Conservation (phyloP, 2,329 filamentous ascomycete species). For the Knufia fluminis region DNA sequence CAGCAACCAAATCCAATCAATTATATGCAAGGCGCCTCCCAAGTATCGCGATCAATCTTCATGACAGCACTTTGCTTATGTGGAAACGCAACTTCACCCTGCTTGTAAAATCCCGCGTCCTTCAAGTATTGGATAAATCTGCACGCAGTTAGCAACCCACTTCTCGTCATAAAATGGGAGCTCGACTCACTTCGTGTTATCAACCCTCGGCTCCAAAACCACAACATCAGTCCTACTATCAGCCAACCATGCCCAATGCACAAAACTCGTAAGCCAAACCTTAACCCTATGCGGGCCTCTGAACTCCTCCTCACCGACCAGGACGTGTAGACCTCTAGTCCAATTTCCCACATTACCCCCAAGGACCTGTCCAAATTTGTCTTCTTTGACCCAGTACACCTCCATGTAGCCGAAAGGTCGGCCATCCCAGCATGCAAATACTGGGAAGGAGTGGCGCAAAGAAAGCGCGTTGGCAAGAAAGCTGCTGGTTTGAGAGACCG, state of each 20-base stretch:
- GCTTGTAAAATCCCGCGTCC: constrained; percentile 69
- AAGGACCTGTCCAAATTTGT: constrained; percentile 62
- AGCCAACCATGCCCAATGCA: constrained; percentile 74
- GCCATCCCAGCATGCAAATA: constrained; percentile 87
- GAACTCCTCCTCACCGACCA: constrained; percentile 89
- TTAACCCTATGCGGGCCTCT: constrained; percentile 66
- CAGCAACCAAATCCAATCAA: too few species aligned
- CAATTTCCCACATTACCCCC: constrained; percentile 61
- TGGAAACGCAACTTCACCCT: constrained; percentile 75
- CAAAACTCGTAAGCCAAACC: constrained; percentile 72
- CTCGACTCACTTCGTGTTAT: constrained; percentile 68
- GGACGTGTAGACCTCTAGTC: constrained; percentile 77
- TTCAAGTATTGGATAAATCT: constrained; percentile 65
- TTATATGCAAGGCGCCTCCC: constrained; percentile 55
- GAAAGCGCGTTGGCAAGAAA: constrained; percentile 61
- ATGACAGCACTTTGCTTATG: constrained; percentile 90
- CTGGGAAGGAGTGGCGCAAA: constrained; percentile 72
- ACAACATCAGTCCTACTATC: constrained; percentile 76
- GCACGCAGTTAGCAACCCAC: constrained; percentile 13
- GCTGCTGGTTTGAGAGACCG: constrained; percentile 47
- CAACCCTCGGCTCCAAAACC: constrained; percentile 79
- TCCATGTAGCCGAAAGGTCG: constrained; percentile 96
- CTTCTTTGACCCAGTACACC: constrained; percentile 97
- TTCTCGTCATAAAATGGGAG: not conserved
- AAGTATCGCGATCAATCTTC: constrained; percentile 68